These are phyloP conservation scores for Plasmodium relictum DNA, from an alignment of 169 alveolate genomes.

Conservation along the genomic window DNA sequence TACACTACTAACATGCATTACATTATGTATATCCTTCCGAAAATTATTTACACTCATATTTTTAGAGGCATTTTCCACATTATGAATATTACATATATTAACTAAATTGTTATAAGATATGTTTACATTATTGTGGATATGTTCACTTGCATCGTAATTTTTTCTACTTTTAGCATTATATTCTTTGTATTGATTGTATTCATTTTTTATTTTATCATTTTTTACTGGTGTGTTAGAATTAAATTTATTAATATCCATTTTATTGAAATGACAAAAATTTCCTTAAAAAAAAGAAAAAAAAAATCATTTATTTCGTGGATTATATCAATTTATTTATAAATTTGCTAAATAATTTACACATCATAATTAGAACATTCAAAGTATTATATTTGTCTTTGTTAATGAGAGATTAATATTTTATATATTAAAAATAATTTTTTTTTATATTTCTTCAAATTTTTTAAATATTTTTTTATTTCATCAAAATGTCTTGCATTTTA, in stretches of 20 bases:
- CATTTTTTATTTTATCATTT: slow-evolving; percentile 17
- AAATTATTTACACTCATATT: neutral
- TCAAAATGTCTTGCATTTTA: too few relatives aligned
- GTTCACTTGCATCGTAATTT: slow-evolving; percentile 21
- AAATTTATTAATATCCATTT: slow-evolving; percentile 47
- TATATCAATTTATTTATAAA: too few relatives aligned
- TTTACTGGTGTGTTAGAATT: slow-evolving; percentile 9
- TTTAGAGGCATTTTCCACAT: slow-evolving; percentile 11
- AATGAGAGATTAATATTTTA: too few relatives aligned
- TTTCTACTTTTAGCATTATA: slow-evolving; percentile 12
- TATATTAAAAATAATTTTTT: too few relatives aligned
- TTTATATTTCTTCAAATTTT: too few relatives aligned
- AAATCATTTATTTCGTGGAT: neutral
- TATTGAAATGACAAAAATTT: slow-evolving; percentile 29
- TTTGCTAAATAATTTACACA: too few relatives aligned
- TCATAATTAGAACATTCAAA: too few relatives aligned
- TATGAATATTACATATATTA: slow-evolving; percentile 16
- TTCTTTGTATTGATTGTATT: neutral
- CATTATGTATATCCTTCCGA: slow-evolving; percentile 6
- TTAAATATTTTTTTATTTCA: too few relatives aligned
- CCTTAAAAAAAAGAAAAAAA: slow-evolving; percentile 9
- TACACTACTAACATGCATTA: neutral
- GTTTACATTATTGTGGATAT: slow-evolving; percentile 42
- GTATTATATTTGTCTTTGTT: too few relatives aligned
- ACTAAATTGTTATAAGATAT: slow-evolving; percentile 6